Conservation (phyloP, 2,329 filamentous ascomycete genomes). For the Dactylonectria estremocensis region DNA sequence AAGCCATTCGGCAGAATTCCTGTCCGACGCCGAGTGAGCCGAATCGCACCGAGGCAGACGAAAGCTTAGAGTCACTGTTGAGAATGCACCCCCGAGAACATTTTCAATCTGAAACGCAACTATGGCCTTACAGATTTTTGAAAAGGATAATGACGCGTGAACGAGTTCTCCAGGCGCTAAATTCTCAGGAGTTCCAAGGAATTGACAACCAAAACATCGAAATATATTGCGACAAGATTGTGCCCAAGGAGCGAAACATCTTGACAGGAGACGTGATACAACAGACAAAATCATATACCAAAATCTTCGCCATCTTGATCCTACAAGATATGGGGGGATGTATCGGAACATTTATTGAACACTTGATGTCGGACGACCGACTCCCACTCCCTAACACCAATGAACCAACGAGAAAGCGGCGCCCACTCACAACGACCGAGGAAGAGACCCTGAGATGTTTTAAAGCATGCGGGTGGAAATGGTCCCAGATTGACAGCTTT, state of each 20-base stretch:
- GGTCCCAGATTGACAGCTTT: not conserved
- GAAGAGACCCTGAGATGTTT: not conserved
- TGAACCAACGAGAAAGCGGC: rapidly evolving
- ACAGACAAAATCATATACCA: not conserved
- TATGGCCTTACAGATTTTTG: not conserved
- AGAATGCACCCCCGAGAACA: not conserved
- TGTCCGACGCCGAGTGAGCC: not conserved
- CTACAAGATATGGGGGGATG: not conserved
- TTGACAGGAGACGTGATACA: not conserved
- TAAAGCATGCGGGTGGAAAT: not conserved
- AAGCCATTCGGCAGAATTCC: not conserved
- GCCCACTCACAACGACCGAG: not conserved
- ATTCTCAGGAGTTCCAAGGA: not conserved
- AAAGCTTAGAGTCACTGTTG: not conserved
- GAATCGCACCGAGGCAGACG: not conserved
- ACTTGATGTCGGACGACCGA: not conserved
- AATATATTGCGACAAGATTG: not conserved
- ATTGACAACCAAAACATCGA: not conserved
- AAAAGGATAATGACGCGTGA: not conserved
- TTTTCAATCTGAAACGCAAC: not conserved
- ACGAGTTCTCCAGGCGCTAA: not conserved
- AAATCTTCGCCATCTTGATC: not conserved
- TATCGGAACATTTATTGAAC: not conserved
- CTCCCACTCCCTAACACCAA: not conserved
- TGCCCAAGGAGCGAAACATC: not conserved